Evolutionary conservation across 1,139 yeast species (phyloP).

Genomic region (Sugiyamaella japonica): DNA sequence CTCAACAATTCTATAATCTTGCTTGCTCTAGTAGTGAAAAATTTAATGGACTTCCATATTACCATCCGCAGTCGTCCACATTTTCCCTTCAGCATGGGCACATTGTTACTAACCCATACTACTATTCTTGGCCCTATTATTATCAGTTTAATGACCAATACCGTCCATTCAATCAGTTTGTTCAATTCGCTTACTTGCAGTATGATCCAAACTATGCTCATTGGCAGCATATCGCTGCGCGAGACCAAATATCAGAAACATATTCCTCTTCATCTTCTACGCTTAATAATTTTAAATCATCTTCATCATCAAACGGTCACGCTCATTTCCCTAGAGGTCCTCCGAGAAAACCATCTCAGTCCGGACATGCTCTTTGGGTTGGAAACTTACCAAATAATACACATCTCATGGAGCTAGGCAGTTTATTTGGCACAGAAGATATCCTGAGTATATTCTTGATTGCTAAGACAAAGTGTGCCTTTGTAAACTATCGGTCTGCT

Average conservation of each 20-base stretch:
- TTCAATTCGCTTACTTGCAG: background rate
- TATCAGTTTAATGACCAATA: constrained; percentile 1
- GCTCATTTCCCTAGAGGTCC: constrained; percentile 33
- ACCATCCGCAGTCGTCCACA: background rate
- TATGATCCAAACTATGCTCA: background rate
- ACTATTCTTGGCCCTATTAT: constrained; percentile 6
- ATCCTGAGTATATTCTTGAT: constrained; percentile 43
- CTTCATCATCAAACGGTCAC: background rate
- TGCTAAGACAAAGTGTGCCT: constrained; percentile 44
- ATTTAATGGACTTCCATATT: background rate
- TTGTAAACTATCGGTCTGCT: constrained; percentile 40
- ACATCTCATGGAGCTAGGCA: constrained; percentile 39
- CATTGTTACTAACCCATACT: background rate
- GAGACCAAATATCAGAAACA: background rate
- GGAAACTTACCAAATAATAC: constrained; percentile 44
- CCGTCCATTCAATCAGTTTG: background rate
- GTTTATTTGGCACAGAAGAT: constrained; percentile 41
- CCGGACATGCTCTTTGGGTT: constrained; percentile 46
- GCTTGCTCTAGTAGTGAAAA: background rate
- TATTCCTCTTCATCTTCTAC: background rate
- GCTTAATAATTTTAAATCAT: background rate
- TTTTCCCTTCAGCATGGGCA: constrained; percentile 1
- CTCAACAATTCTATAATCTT: background rate
- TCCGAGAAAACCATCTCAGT: constrained; percentile 40
- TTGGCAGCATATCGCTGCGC: background rate